Percentiles rank a stretch among this genome's conserved stretches.
Conservation (phyloP, 805 yeast species). For the Metschnikowia anglica region DNA sequence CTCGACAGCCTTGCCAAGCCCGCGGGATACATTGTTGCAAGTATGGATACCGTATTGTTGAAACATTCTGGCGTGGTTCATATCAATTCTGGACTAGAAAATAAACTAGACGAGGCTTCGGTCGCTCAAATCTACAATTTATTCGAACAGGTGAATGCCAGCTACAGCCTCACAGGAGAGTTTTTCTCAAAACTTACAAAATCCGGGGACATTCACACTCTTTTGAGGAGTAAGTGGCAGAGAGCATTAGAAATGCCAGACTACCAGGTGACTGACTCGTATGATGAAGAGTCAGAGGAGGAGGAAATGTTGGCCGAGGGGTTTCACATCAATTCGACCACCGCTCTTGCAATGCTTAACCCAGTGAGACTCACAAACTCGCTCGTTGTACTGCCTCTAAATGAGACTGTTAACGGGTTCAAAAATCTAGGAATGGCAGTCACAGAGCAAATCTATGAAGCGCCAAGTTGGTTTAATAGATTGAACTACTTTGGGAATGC, state of each 20-base stretch:
- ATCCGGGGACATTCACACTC: slow-evolving; percentile 2
- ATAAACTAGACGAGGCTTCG: slow-evolving; percentile 10
- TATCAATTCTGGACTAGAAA: slow-evolving; percentile 10
- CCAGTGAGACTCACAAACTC: slow-evolving; percentile 37
- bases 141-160: slow-evolving; percentile 34
- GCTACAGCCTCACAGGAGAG: slow-evolving; percentile 15
- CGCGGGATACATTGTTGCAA: slow-evolving; percentile 30
- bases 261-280: background rate
- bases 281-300: slow-evolving; percentile 9
- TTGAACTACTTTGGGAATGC: slow-evolving; percentile 5
- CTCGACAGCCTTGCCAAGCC: slow-evolving; percentile 13
- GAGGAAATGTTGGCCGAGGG: slow-evolving; percentile 2
- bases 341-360: slow-evolving; percentile 31
- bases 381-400: slow-evolving; percentile 39
- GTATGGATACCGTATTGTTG: slow-evolving; percentile 25
- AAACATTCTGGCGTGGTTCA: slow-evolving; percentile 37
- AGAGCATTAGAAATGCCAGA: background rate
- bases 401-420: slow-evolving; percentile 36
- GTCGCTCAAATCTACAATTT: slow-evolving; percentile 30
- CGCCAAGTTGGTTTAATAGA: slow-evolving; percentile 15
- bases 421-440: slow-evolving; percentile 24
- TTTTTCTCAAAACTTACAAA: slow-evolving; percentile 4
- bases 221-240: slow-evolving; percentile 10
- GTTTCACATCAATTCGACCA: slow-evolving; percentile 10
- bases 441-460: slow-evolving; percentile 16